Percentiles rank a stretch among this genome's conserved stretches.
Conservation (phyloP, 192 early-diverging fungal genomes). For the Pecoramyces ruminantium region DNA sequence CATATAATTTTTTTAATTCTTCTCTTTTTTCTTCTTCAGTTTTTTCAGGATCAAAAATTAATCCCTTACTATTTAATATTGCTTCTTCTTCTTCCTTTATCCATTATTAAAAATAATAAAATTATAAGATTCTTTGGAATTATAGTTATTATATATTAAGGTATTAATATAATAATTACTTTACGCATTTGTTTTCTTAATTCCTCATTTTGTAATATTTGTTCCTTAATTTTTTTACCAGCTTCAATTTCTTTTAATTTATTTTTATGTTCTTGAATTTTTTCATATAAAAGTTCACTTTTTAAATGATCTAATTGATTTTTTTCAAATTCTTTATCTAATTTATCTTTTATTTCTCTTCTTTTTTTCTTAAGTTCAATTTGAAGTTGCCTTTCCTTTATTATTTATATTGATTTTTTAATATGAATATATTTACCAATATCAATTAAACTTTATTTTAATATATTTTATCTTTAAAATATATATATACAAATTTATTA, state of each 20-base stretch:
- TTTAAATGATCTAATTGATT: background rate
- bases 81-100: background rate
- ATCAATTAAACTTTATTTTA: too few relatives aligned
- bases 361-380: background rate
- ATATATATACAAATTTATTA: background rate
- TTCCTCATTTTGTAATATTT: background rate
- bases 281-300: background rate
- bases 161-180: background rate
- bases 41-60: background rate
- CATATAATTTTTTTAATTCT: background rate
- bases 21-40: background rate
- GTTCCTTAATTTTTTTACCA: background rate
- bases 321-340: background rate
- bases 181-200: background rate
- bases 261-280: background rate
- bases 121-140: too few relatives aligned
- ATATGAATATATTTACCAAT: too few relatives aligned
- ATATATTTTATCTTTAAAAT: too few relatives aligned
- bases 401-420: too few relatives aligned
- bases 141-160: too few relatives aligned
- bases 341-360: background rate
- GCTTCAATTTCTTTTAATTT: background rate
- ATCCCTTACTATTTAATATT: background rate
- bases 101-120: too few relatives aligned
- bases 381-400: background rate